A percentile compares a stretch with the other conserved stretches of the same genome.
These are phyloP conservation scores for Diaporthe eres DNA, from an alignment of 2,329 filamentous ascomycete species.

Conservation along the genomic window DNA sequence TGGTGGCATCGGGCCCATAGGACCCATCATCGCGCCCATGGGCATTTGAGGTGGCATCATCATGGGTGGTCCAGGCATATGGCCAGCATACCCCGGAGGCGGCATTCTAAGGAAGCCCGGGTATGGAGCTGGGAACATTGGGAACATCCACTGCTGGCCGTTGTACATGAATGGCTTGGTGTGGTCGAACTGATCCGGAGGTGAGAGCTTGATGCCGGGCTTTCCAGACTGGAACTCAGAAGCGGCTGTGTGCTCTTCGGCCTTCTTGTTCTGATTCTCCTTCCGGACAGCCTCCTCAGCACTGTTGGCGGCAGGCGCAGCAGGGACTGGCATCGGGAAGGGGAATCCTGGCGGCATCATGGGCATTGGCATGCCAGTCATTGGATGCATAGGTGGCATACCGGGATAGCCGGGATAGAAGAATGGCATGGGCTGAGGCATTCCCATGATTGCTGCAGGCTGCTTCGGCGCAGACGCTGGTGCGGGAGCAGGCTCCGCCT, in stretches of 20 bases:
- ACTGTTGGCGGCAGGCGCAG: slow-evolving; percentile 33
- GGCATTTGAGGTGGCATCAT: slow-evolving; percentile 45
- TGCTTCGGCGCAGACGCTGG: slow-evolving; percentile 33
- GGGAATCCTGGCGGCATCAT: slow-evolving; percentile 51
- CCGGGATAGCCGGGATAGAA: slow-evolving; percentile 48
- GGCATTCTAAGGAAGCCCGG: slow-evolving; percentile 43
- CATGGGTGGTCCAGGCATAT: slow-evolving; percentile 43
- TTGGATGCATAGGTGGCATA: slow-evolving; percentile 50
- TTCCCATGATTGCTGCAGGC: slow-evolving; percentile 46
- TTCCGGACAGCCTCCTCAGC: slow-evolving; percentile 41
- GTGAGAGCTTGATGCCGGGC: slow-evolving; percentile 53
- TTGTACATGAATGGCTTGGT: slow-evolving; percentile 61
- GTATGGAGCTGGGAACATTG: slow-evolving; percentile 44
- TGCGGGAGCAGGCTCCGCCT: slow-evolving; percentile 23
- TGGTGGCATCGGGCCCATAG: slow-evolving; percentile 30
- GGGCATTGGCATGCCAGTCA: slow-evolving; percentile 58
- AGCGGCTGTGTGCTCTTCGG: slow-evolving; percentile 44
- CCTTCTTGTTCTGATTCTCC: slow-evolving; percentile 49
- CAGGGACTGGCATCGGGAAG: slow-evolving; percentile 41
- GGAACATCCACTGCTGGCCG: slow-evolving; percentile 61
- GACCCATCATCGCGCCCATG: slow-evolving; percentile 44
- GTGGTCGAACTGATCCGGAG: slow-evolving; percentile 62
- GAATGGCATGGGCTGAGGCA: slow-evolving; percentile 46
- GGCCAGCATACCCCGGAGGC: slow-evolving; percentile 41
- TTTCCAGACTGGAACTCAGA: slow-evolving; percentile 48